Evolutionary conservation across 1,139 yeast species (phyloP).

Genomic region (Ashbya aceris): DNA sequence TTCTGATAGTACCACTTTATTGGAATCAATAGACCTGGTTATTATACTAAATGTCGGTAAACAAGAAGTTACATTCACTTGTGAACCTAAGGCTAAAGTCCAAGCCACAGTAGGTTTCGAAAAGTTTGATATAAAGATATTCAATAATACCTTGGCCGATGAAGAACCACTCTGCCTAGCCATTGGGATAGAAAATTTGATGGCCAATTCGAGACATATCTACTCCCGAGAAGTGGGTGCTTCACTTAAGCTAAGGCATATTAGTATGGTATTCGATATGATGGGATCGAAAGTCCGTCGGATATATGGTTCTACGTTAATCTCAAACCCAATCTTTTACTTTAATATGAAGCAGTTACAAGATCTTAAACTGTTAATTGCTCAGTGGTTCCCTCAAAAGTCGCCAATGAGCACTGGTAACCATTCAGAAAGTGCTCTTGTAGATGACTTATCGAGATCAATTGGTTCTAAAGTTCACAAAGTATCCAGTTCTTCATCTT

Average conservation of each 20-base stretch:
- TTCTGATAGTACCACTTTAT: constrained; percentile 17
- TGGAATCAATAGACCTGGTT: constrained; percentile 52
- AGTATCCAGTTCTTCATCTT: constrained; percentile 42
- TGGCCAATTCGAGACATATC: constrained; percentile 75
- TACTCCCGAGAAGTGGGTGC: constrained; percentile 89
- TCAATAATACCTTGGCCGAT: constrained; percentile 40
- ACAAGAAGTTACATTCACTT: constrained; percentile 69
- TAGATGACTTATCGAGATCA: neutral
- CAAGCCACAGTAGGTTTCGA: constrained; percentile 74
- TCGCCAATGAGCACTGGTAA: neutral
- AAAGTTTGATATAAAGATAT: constrained; percentile 50
- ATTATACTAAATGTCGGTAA: constrained; percentile 57
- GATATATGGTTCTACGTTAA: constrained; percentile 43
- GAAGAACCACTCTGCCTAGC: constrained; percentile 38
- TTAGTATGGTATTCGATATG: constrained; percentile 36
- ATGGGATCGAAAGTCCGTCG: constrained; percentile 36
- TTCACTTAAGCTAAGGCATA: constrained; percentile 46
- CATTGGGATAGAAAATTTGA: constrained; percentile 42
- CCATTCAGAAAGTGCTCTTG: neutral
- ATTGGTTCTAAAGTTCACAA: neutral
- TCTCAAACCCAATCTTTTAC: constrained; percentile 52
- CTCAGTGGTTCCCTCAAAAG: neutral
- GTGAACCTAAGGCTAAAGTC: constrained; percentile 90
- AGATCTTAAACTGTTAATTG: constrained; percentile 61
- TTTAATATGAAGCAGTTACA: constrained; percentile 78